Evolutionary conservation across 768 basidiomycete species (phyloP), one percentile per base, ranked within the genome.

Genomic region (Pholiota conissans): DNA sequence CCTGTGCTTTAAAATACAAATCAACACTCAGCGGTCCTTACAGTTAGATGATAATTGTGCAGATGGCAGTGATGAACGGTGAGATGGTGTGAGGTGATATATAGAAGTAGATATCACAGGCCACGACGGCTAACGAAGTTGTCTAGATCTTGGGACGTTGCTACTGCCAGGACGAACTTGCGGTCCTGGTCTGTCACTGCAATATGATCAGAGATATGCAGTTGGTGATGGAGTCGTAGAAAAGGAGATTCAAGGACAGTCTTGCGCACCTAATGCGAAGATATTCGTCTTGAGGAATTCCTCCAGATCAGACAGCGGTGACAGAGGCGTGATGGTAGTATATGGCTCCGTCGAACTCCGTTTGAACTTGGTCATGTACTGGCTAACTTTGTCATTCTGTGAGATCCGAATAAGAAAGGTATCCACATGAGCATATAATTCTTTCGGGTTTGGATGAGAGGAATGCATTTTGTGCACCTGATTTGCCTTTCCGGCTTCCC

Each of bases 91-190:
- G 34, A 28, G 39, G 7, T 18, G n/a, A 39, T 27, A 34, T 50
- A 28, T 39, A 52, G 29, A 46, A 42, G 39, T 20, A 20, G 7
- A 34, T 29, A 57, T 69, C 59, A 71, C 48, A 74, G 70, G 18
- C 83, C 84, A 48, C 83, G 75, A 34, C 84, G 75, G 26, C 75
- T 71, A 39, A 83, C 81, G 62, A 86, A 84, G 47, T 74, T 81
- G 67, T 91, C 84, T 18, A 94, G 73, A 67, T 94, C 92, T 27
- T 92, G 85, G 16, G 75, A 67, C 18, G 92, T 94, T 1, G 89
- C 91, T 0, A 94, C 85, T 0, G 79, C 92, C 14, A 93, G 80
- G 3, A 94, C 91, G 57, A 94, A 94, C 67, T 93, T 92, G 56
- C 91, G 84, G 51, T 79, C 79, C 46, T 75, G 73, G 71, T 97